Percentiles rank a stretch among this genome's conserved stretches.
Conservation (phyloP, 1,284 basidiomycete genomes). For the Dichomitus squalens region DNA sequence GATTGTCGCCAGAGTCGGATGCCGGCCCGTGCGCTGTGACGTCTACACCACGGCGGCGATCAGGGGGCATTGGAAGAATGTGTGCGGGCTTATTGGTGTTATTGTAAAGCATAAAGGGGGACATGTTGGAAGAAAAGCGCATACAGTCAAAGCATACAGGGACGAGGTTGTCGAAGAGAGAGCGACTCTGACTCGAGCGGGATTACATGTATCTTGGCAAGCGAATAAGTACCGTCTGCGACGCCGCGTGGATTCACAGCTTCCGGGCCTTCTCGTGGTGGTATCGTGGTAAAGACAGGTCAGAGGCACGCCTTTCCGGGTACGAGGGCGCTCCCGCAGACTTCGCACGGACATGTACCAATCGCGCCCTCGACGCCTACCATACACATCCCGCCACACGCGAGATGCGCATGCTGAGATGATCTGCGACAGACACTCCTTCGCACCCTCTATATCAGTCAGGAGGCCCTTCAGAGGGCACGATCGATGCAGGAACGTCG, state of each 20-base stretch:
- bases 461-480: no score
- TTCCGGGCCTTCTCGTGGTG: background rate
- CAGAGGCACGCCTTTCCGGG: background rate
- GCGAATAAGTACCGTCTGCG: background rate
- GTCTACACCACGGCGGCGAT: background rate
- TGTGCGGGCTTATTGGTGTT: background rate
- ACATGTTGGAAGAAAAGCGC: background rate
- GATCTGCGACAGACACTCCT: background rate
- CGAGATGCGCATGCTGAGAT: background rate
- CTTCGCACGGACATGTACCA: background rate
- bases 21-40: background rate
- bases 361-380: background rate
- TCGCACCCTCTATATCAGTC: background rate
- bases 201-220: background rate
- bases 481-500: background rate
- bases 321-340: background rate
- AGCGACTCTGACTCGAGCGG: background rate
- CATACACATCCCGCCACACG: background rate
- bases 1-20: background rate
- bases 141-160: background rate
- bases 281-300: background rate
- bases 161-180: background rate
- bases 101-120: background rate
- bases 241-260: background rate
- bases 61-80: background rate